phyloP scores from a whole-genome alignment of 257 asterid species.

The Leptodermis oblonga region DNA sequence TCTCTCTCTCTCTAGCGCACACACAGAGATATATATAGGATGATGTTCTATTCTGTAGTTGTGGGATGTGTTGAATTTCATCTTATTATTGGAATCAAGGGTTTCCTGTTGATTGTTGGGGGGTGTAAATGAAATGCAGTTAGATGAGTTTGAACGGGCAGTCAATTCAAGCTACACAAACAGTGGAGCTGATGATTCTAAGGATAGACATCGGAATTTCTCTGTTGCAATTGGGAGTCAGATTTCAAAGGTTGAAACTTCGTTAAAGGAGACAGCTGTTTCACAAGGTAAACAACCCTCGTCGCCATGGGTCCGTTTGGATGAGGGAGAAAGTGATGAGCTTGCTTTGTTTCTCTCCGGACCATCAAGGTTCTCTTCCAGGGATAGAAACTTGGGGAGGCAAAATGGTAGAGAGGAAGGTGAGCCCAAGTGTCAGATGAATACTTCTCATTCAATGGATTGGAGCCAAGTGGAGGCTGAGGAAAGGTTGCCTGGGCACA shows the following conservation, averaged over 20 bases:
- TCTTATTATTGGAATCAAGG: not conserved
- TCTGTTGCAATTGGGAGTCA: constrained; percentile 60
- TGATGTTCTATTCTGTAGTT: not conserved
- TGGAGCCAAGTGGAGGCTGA: constrained; percentile 41
- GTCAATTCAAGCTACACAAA: constrained; percentile 56
- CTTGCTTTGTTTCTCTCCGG: constrained; percentile 82
- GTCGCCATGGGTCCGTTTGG: constrained; percentile 76
- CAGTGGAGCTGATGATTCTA: constrained; percentile 55
- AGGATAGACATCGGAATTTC: constrained; percentile 68
- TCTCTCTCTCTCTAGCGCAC: no score
- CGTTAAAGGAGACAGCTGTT: constrained; percentile 46
- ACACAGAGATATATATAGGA: not conserved
- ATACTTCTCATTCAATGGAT: constrained; percentile 49
- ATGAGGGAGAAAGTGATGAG: constrained; percentile 77
- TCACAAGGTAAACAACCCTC: constrained; percentile 84
- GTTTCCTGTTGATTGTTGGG: constrained; percentile 13
- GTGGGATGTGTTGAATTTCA: not conserved
- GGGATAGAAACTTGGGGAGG: constrained; percentile 23
- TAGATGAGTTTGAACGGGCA: constrained; percentile 93
- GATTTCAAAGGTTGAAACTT: constrained; percentile 53
- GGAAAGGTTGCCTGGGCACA: constrained; percentile 58
- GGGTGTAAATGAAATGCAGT: constrained; percentile 41
- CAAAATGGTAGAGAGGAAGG: constrained; percentile 27
- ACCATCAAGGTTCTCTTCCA: constrained; percentile 31
- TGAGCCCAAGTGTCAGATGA: constrained; percentile 39